Conservation (phyloP, 306 rosid species). For the Medicago arabica region DNA sequence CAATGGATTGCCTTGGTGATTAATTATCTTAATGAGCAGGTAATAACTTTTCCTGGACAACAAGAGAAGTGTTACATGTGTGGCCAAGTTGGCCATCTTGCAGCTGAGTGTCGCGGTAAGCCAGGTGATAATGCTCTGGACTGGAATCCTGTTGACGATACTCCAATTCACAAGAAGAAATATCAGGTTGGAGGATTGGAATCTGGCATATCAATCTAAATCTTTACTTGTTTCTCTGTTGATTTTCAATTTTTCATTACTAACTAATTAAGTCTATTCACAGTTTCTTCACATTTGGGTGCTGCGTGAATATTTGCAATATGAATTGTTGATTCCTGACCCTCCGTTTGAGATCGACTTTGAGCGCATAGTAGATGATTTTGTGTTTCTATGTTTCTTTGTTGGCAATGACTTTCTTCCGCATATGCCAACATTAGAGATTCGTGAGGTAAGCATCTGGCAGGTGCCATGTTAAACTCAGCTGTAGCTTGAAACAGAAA, state of each 20-base stretch:
- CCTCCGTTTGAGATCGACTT: slow-evolving; percentile 82
- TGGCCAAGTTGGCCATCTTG: slow-evolving; percentile 95
- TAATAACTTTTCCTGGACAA: slow-evolving; percentile 83
- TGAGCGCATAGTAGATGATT: slow-evolving; percentile 84
- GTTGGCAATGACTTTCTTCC: slow-evolving; percentile 98
- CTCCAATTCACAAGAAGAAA: slow-evolving; percentile 91
- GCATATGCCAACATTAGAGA: slow-evolving; percentile 96
- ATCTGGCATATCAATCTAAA: slow-evolving; percentile 34
- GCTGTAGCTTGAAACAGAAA: slow-evolving; percentile 34
- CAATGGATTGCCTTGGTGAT: slow-evolving; percentile 42
- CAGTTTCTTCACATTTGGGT: slow-evolving; percentile 93
- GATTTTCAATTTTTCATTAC: slow-evolving; percentile 21
- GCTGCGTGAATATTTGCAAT: slow-evolving; percentile 87
- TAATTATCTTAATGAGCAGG: slow-evolving; percentile 57
- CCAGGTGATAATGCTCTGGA: slow-evolving; percentile 57
- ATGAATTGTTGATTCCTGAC: slow-evolving; percentile 71
- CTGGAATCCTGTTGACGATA: slow-evolving; percentile 70
- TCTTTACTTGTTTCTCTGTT: slow-evolving; percentile 36
- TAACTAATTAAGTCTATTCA: slow-evolving; percentile 33
- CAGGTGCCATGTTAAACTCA: slow-evolving; percentile 34
- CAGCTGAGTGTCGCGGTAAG: slow-evolving; percentile 89
- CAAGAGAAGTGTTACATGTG: slow-evolving; percentile 87
- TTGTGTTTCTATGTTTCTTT: slow-evolving; percentile 85
- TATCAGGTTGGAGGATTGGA: slow-evolving; percentile 75
- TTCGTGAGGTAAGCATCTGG: slow-evolving; percentile 78